Evolutionary conservation across 2,329 filamentous ascomycete species (phyloP), one percentile per base, ranked within the genome.

Genomic region (Sclerotinia minor): DNA sequence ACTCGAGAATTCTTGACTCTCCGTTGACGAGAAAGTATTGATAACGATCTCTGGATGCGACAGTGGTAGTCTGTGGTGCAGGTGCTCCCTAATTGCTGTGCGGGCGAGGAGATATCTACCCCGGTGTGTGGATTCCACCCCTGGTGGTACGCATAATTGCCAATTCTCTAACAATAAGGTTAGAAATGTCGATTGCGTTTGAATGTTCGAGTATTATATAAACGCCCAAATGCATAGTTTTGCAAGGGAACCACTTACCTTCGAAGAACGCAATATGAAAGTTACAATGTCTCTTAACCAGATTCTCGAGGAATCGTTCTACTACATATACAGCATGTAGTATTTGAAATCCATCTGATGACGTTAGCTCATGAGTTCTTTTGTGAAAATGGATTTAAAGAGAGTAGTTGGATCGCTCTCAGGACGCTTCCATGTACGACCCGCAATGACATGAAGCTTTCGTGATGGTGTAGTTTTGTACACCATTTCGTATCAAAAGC

Each of bases 211-310:
- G 35, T 49, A 11, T 2, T 17, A 24, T n/a, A 58, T 32, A 3
- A 54, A 47, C 19, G 4, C 21, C 2, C 49, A 32, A 50, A 26
- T 24, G 8, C 32, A 45, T 26, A 53, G 35, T 19, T 29, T 45
- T n/a, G 24, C 13, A 49, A 26, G 21, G 26, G 21, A 38, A 47
- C 47, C 19, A 65, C 71, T 58, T 70, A 72, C 75, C 73, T 63
- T 76, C 73, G 59, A 93, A 91, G 79, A 92, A 94, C 21, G 87
- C 79, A 69, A 93, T 77, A 70, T 92, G 84, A 72, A 92, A 93
- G 67, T 87, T 86, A 76, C 89, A 92, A 65, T 88, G 87, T 61
- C 89, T 82, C 66, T 83, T 82, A 53, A 82, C 79, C 21, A 93
- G 81, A 67, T 85, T 82, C 53, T 80, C 77, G 1, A 93, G 81